Evolutionary conservation across 805 yeast genomes (phyloP).

Genomic region (Zygosaccharomyces lentus): DNA sequence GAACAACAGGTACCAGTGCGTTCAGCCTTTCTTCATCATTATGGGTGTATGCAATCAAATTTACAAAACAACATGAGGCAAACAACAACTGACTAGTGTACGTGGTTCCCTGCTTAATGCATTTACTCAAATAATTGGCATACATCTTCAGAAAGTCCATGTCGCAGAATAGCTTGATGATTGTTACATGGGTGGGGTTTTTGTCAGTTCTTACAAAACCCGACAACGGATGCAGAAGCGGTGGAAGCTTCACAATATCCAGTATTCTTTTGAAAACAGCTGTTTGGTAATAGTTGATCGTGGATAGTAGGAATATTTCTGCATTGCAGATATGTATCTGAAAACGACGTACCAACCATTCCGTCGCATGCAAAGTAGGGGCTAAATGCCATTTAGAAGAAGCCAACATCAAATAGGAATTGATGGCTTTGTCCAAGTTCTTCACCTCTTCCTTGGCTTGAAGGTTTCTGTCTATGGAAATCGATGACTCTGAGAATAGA

Average conservation of each 20-base stretch:
- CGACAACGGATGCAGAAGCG: slow-evolving; percentile 65
- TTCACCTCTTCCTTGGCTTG: slow-evolving; percentile 73
- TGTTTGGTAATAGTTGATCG: slow-evolving; percentile 74
- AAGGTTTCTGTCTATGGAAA: slow-evolving; percentile 74
- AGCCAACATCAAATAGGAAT: slow-evolving; percentile 64
- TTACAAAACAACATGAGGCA: slow-evolving; percentile 63
- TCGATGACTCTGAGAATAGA: slow-evolving; percentile 77
- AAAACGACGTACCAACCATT: slow-evolving; percentile 93
- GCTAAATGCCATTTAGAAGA: slow-evolving; percentile 73
- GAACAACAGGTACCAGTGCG: slow-evolving; percentile 49
- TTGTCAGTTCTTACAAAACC: slow-evolving; percentile 62
- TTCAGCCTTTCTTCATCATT: slow-evolving; percentile 42
- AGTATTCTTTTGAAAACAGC: slow-evolving; percentile 73
- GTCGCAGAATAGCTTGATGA: slow-evolving; percentile 73
- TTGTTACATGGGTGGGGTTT: slow-evolving; percentile 60
- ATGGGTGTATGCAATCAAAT: slow-evolving; percentile 57
- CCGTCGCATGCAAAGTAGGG: slow-evolving; percentile 77
- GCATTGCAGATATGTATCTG: slow-evolving; percentile 77
- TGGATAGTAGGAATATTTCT: slow-evolving; percentile 64
- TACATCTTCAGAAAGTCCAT: slow-evolving; percentile 63
- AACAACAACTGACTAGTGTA: slow-evolving; percentile 73
- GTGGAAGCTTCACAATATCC: slow-evolving; percentile 74
- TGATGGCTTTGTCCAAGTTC: slow-evolving; percentile 70
- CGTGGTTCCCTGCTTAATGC: slow-evolving; percentile 49
- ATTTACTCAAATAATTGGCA: slow-evolving; percentile 44